A percentile compares a stretch with the other conserved stretches of the same genome.
phyloP scores from a whole-genome alignment of 108 stramenopile genomes.

The Craspedostauros australis region DNA sequence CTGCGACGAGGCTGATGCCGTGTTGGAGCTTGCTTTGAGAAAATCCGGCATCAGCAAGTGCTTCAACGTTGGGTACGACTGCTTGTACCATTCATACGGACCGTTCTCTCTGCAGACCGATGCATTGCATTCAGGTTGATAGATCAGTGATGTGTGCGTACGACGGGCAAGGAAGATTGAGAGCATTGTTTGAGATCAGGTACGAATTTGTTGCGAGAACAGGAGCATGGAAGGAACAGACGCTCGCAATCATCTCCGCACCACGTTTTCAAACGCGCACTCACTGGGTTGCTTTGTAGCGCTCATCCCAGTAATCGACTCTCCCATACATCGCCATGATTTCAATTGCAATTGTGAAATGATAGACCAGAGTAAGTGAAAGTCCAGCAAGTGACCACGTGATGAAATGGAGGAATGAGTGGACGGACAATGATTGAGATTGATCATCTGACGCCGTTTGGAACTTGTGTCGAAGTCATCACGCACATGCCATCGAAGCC shows the following conservation, averaged over 20 bases:
- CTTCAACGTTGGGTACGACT: constrained; percentile 14
- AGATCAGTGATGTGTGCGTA: no score
- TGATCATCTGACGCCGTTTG: no score
- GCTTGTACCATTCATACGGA: constrained; percentile 26
- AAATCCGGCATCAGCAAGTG: constrained; percentile 11
- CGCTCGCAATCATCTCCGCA: background rate
- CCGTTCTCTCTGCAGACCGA: constrained; percentile 5
- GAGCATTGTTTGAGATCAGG: background rate
- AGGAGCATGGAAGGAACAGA: background rate
- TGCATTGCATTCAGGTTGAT: no score
- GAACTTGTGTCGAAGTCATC: no score
- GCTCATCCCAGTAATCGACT: constrained; percentile 58
- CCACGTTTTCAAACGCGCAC: background rate
- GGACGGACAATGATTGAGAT: no score
- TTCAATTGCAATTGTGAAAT: background rate
- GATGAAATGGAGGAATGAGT: constrained; percentile 5
- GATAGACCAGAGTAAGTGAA: background rate
- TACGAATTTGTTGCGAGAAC: background rate
- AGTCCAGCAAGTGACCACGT: constrained; percentile 2
- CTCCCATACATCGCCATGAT: constrained; percentile 47
- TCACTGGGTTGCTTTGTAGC: constrained; percentile 30
- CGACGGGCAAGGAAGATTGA: no score
- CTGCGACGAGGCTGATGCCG: background rate
- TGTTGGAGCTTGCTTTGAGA: background rate
- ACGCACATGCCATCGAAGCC: no score